Evolutionary conservation across 306 rosid species (phyloP), one percentile per base, ranked within the genome.

Genomic region (Prunus campanulata): DNA sequence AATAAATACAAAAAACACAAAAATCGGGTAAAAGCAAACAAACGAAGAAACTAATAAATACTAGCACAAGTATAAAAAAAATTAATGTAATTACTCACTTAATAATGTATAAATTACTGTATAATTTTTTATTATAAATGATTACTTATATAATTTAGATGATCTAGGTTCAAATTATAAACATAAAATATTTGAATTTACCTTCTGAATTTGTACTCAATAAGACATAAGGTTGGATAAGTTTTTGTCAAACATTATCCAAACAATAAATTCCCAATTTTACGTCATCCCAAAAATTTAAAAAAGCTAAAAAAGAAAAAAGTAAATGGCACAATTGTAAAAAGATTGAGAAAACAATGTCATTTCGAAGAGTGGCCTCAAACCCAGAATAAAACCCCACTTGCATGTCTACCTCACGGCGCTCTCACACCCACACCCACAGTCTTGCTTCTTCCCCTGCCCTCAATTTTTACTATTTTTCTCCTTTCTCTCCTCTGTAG

Each of bases 311-410:
- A 51, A 70, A 71, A 75, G 68, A 30, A 75, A 59, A 71, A 10
- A 3, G 20, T 48, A 15, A 80, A 69, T 82, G 92, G 90, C 27
- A 79, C 13, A 72, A 15, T 0, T 0, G 93, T 88, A 80, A 88
- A 83, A 84, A 5, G 70, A 29, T 0, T 0, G 0, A 3, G 52
- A 57, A 83, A 59, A 29, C 35, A 74, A 18, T 30, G 97, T 82
- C 83, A 78, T 52, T 60, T 11, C 4, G 15, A 5, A 9, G 0
- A 27, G 56, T 3, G 70, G 10, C 11, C 19, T 32, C 74, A 66
- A 81, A 73, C 82, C 76, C 79, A 80, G 79, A 79, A 79, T 66
- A 84, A 85, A 88, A 65, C 74, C 75, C 80, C 85, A 80, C 88
- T 83, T 86, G 74, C 82, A 79, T 74, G 82, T 48, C 61, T 25